Conservation (phyloP, 2,329 filamentous ascomycete species). For the Xylariaceae sp. region DNA sequence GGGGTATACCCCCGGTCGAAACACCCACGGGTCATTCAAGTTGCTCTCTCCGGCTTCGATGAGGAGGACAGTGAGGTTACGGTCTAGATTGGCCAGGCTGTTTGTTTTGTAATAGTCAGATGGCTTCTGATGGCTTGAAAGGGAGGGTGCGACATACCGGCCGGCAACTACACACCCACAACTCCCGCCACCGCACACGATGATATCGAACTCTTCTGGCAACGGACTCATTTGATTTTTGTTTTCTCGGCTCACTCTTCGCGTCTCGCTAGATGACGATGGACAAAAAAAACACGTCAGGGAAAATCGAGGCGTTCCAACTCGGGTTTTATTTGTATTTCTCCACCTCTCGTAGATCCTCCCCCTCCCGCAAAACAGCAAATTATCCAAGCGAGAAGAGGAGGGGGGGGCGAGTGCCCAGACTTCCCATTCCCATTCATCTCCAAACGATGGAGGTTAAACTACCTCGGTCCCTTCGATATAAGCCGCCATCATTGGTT, state of each 20-base stretch:
- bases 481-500: conserved; percentile 21
- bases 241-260: not conserved
- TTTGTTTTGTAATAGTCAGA: not conserved
- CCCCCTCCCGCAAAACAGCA: conserved; percentile 12
- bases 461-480: not conserved
- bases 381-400: conserved; percentile 25
- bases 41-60: conserved; percentile 37
- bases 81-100: conserved; percentile 68
- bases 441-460: too few relatives aligned
- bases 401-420: conserved; percentile 4
- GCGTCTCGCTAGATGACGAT: too few relatives aligned
- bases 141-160: conserved; percentile 36
- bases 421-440: not conserved
- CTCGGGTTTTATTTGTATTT: conserved; percentile 25
- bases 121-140: too few relatives aligned
- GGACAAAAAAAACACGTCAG: conserved; percentile 10
- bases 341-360: conserved; percentile 3
- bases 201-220: conserved; percentile 76
- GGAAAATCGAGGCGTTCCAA: conserved; percentile 2
- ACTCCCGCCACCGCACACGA: conserved; percentile 70
- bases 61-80: conserved; percentile 58
- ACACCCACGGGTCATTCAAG: conserved; percentile 74
- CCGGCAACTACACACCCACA: conserved; percentile 55
- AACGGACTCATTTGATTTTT: conserved; percentile 36
- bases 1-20: conserved; percentile 70